Percentiles rank a stretch among this genome's conserved stretches.
Conservation (phyloP, 495 filamentous ascomycete genomes). For the Achaetomiella virescens region DNA sequence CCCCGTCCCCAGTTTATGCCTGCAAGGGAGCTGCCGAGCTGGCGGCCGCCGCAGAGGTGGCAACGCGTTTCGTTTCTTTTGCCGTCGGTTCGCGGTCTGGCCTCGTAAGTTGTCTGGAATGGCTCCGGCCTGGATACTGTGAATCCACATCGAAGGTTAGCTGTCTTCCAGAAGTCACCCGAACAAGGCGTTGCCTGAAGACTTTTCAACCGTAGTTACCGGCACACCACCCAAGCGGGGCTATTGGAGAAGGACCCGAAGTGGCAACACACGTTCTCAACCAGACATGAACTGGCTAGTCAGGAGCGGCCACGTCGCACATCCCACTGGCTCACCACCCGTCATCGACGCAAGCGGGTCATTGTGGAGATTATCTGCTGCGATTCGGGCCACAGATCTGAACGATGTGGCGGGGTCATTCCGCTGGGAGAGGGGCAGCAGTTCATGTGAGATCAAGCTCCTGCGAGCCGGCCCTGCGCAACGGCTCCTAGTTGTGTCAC, state of each 20-base stretch:
- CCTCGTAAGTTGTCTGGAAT: background rate
- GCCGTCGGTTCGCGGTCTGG: background rate
- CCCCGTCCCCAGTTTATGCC: background rate
- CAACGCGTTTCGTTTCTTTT: background rate
- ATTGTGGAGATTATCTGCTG: conserved; percentile 9
- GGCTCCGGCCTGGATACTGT: background rate
- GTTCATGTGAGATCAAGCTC: conserved; percentile 30
- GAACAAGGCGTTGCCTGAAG: background rate
- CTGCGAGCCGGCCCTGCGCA: conserved; percentile 21
- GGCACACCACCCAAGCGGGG: conserved; percentile 1
- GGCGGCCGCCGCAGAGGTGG: conserved; percentile 1
- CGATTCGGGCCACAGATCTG: conserved; percentile 3
- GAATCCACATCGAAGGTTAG: background rate
- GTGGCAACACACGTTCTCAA: background rate
- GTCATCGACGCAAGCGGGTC: conserved; percentile 5
- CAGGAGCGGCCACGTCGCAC: conserved; percentile 28
- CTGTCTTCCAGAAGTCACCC: conserved; percentile 6
- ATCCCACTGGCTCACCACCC: conserved; percentile 18
- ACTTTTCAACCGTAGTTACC: background rate
- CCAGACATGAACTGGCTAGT: conserved; percentile 19
- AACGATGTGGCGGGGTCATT: conserved; percentile 8
- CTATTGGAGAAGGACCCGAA: background rate
- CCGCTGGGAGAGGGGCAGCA: conserved; percentile 12
- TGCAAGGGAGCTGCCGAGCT: background rate
- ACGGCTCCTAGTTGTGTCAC: background rate